A percentile compares a stretch with the other conserved stretches of the same genome.
Conservation (phyloP, 306 rosid species). For the Betula pendula region DNA sequence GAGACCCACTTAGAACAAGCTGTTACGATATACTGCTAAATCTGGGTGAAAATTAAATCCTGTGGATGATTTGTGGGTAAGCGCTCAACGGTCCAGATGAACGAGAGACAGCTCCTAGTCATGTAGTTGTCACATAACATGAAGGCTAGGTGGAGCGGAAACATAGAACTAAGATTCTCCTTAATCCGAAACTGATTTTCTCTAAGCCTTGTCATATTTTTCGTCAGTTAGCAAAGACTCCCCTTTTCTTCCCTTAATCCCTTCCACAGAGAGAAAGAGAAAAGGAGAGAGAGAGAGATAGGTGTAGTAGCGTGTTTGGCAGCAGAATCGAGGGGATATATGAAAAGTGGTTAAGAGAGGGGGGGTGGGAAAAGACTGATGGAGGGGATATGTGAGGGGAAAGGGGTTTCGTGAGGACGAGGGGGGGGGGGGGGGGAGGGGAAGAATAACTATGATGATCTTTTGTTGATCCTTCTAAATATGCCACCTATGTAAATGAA, state of each 20-base stretch:
- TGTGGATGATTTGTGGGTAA: neutral
- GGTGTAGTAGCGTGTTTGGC: constrained; percentile 40
- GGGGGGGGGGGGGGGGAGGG: constrained; percentile 35
- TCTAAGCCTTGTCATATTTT: constrained; percentile 10
- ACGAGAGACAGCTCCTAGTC: neutral
- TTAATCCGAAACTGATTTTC: constrained; percentile 9
- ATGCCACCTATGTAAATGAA: constrained; percentile 44
- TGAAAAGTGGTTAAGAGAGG: too few species aligned
- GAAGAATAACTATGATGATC: constrained; percentile 55
- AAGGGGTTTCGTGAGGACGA: constrained; percentile 54
- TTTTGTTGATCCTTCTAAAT: constrained; percentile 51
- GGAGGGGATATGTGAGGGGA: neutral
- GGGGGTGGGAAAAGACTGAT: constrained; percentile 24
- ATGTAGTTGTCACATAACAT: neutral
- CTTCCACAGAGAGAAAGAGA: neutral
- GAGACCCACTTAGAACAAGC: neutral
- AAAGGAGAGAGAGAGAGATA: neutral
- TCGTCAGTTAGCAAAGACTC: constrained; percentile 11
- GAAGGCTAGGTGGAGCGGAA: neutral
- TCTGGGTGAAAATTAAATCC: neutral
- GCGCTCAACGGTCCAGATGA: neutral
- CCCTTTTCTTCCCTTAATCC: neutral
- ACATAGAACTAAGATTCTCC: neutral
- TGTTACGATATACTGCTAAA: neutral
- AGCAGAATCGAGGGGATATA: constrained; percentile 51